Evolutionary conservation across 2,329 filamentous ascomycete genomes (phyloP).

Genomic region (Cladosporium sp.): DNA sequence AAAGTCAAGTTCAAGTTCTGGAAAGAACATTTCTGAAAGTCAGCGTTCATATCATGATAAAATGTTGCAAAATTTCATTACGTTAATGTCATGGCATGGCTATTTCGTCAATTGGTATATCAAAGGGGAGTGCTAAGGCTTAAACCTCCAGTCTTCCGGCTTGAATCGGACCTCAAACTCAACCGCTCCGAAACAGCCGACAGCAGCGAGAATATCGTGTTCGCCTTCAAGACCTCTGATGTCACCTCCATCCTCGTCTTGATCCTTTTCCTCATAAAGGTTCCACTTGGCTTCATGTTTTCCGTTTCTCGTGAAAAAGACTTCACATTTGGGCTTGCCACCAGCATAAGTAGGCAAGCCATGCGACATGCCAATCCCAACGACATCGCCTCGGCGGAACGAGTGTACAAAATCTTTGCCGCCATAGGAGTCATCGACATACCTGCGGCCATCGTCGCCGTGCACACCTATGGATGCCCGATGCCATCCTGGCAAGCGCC

Average conservation of each 20-base stretch:
- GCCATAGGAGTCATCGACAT: slow-evolving; percentile 70
- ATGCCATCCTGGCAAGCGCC: slow-evolving; percentile 78
- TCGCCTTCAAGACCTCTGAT: slow-evolving; percentile 60
- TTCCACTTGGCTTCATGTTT: slow-evolving; percentile 60
- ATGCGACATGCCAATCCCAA: slow-evolving; percentile 70
- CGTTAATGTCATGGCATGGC: not conserved
- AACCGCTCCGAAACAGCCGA: slow-evolving; percentile 67
- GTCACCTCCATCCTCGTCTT: slow-evolving; percentile 54
- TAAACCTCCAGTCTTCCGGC: slow-evolving; percentile 30
- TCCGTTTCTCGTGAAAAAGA: slow-evolving; percentile 71
- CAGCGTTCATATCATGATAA: not conserved
- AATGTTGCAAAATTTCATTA: not conserved
- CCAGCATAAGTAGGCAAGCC: slow-evolving; percentile 22
- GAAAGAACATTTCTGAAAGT: slow-evolving; percentile 74
- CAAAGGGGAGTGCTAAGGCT: slow-evolving; percentile 12
- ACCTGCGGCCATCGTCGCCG: slow-evolving; percentile 72
- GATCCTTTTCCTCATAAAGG: slow-evolving; percentile 69
- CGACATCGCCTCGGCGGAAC: slow-evolving; percentile 61
- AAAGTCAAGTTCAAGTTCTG: slow-evolving; percentile 95
- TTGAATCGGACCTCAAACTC: slow-evolving; percentile 57
- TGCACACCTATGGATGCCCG: slow-evolving; percentile 71
- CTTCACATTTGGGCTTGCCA: slow-evolving; percentile 46
- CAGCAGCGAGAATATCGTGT: slow-evolving; percentile 65
- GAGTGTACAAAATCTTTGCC: slow-evolving; percentile 63
- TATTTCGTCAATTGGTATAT: too few species aligned